phyloP scores from a whole-genome alignment of 140 eudicot genomes.

The Stevia rebaudiana region DNA sequence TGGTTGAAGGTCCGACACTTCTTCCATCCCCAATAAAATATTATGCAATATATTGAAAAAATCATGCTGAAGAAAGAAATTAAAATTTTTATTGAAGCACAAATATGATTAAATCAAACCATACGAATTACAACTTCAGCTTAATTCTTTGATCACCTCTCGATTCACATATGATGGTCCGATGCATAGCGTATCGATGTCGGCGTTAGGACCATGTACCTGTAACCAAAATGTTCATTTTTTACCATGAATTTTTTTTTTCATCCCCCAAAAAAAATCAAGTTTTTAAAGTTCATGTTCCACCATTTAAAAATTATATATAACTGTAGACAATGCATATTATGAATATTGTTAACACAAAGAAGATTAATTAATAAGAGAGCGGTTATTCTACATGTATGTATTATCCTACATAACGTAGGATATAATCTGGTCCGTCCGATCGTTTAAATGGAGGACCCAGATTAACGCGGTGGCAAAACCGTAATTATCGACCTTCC shows the following conservation, averaged over 20 bases:
- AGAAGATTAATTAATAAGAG: slow-evolving; percentile 3
- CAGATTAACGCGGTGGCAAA: too few relatives aligned
- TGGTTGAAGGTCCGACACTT: slow-evolving; percentile 58
- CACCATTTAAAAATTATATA: not conserved
- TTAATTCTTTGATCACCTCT: slow-evolving; percentile 45
- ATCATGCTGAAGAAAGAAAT: slow-evolving; percentile 42
- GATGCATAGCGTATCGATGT: slow-evolving; percentile 77
- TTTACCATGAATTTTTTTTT: slow-evolving; percentile 11
- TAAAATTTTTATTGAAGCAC: slow-evolving; percentile 14
- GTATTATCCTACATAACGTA: too few relatives aligned
- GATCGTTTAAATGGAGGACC: too few relatives aligned
- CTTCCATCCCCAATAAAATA: slow-evolving; percentile 55
- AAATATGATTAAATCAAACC: not conserved
- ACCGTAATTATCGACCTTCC: too few relatives aligned
- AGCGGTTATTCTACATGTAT: too few relatives aligned
- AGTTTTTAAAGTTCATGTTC: slow-evolving; percentile 3
- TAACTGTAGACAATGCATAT: not conserved
- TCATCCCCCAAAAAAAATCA: not conserved
- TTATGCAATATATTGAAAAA: slow-evolving; percentile 44
- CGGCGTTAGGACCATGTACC: slow-evolving; percentile 98
- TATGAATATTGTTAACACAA: not conserved
- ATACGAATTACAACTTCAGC: not conserved
- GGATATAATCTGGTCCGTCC: too few relatives aligned
- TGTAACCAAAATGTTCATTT: slow-evolving; percentile 23
- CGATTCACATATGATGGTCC: slow-evolving; percentile 85